Evolutionary conservation across 1,284 basidiomycete species (phyloP).

Genomic region (Quambalaria eucalypti): DNA sequence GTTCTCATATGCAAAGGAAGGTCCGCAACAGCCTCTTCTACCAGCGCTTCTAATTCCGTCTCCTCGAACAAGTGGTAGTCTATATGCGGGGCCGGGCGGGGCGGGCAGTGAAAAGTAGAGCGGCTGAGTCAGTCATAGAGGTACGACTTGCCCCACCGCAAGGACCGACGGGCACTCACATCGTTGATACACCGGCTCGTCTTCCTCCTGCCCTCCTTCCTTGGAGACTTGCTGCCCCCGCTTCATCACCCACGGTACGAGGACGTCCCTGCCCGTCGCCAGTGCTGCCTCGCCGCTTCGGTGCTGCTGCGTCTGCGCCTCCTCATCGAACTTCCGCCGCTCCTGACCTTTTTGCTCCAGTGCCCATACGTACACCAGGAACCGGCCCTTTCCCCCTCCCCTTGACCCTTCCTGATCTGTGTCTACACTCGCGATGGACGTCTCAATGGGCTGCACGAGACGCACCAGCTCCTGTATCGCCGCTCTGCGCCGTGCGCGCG

Average conservation of each 20-base stretch:
- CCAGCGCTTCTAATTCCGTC: slow-evolving; percentile 38
- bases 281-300: slow-evolving; percentile 1
- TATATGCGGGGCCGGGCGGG: neutral
- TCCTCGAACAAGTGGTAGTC: slow-evolving; percentile 43
- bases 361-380: slow-evolving; percentile 97
- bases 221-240: neutral
- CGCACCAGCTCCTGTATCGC: slow-evolving; percentile 36
- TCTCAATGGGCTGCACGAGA: slow-evolving; percentile 17
- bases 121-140: neutral
- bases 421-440: no score
- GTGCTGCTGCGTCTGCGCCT: neutral
- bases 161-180: slow-evolving; percentile 11
- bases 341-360: slow-evolving; percentile 67
- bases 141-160: neutral
- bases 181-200: slow-evolving; percentile 29
- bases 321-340: slow-evolving; percentile 30
- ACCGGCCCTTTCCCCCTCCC: slow-evolving; percentile 52
- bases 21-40: slow-evolving; percentile 20
- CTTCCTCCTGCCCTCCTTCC: neutral
- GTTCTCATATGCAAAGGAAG: no score
- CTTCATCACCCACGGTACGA: slow-evolving; percentile 43
- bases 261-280: slow-evolving; percentile 31
- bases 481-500: slow-evolving; percentile 24
- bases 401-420: neutral
- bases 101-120: neutral